Percentiles rank a stretch among this genome's conserved stretches.
Evolutionary conservation across 768 basidiomycete genomes (phyloP).

Genomic region (Lentinula lateritia): DNA sequence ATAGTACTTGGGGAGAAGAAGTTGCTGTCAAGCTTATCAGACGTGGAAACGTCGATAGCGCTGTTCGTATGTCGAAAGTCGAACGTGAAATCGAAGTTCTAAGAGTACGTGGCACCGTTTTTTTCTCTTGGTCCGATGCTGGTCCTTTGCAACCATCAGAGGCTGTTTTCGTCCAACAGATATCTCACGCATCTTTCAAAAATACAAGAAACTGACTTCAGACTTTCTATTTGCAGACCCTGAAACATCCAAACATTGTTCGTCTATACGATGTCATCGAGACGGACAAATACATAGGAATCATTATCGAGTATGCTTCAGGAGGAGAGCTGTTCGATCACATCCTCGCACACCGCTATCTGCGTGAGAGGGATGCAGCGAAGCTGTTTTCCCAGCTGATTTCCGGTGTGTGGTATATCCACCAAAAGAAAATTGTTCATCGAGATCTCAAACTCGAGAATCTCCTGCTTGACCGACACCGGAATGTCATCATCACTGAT

Average conservation of each 20-base stretch:
- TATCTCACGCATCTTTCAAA: background rate
- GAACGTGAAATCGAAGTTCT: conserved; percentile 97
- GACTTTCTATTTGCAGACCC: conserved; percentile 43
- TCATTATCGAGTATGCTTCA: conserved; percentile 96
- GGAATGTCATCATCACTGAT: conserved; percentile 99
- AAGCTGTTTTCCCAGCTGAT: conserved; percentile 97
- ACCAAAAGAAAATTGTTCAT: conserved; percentile 98
- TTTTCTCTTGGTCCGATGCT: background rate
- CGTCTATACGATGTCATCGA: conserved; percentile 98
- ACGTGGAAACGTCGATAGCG: conserved; percentile 84
- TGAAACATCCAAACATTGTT: conserved; percentile 98
- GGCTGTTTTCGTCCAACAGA: background rate
- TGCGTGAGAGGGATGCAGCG: conserved; percentile 90
- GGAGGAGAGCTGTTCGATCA: conserved; percentile 99
- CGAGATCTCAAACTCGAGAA: conserved; percentile 99
- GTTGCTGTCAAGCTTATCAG: conserved; percentile 98
- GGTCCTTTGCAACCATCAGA: background rate
- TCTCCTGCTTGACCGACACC: conserved; percentile 90
- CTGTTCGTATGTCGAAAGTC: conserved; percentile 88
- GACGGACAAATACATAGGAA: conserved; percentile 99
- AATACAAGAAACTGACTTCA: conserved; percentile 10
- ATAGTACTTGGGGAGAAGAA: conserved; percentile 91
- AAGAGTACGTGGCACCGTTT: conserved; percentile 52
- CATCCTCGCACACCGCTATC: conserved; percentile 95
- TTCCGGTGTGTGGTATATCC: conserved; percentile 98